Percentiles rank a stretch among this genome's conserved stretches.
Evolutionary conservation across 2,329 filamentous ascomycete genomes (phyloP).

Genomic region (Knoxdaviesia proteae): DNA sequence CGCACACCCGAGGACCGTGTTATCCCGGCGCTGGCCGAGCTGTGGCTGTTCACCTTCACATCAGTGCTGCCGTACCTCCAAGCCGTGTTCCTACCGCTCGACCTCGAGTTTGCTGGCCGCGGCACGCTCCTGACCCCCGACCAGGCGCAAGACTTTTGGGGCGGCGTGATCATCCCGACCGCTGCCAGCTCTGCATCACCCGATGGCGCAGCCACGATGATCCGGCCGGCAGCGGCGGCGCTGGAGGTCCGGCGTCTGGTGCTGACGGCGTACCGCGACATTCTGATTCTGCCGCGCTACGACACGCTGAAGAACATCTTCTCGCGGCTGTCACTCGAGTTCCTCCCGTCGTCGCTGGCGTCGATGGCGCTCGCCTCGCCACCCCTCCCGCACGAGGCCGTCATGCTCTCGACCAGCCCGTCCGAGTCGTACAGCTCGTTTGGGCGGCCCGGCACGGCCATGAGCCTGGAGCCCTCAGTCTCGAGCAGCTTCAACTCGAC

Average conservation of each 20-base stretch:
- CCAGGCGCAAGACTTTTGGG: constrained; percentile 82
- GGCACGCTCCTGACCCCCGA: constrained; percentile 59
- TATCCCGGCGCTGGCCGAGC: constrained; percentile 76
- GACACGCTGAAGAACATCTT: constrained; percentile 79
- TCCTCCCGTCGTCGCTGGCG: constrained; percentile 32
- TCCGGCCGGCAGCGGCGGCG: constrained; percentile 14
- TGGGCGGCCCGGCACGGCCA: constrained; percentile 49
- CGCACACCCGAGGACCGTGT: constrained; percentile 66
- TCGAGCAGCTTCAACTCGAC: constrained; percentile 57
- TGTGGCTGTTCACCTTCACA: constrained; percentile 88
- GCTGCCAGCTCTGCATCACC: constrained; percentile 12
- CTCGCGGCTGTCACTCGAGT: constrained; percentile 72
- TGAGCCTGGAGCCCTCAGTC: constrained; percentile 52
- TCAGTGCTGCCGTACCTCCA: constrained; percentile 84
- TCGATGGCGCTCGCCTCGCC: constrained; percentile 33
- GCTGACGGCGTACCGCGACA: constrained; percentile 71
- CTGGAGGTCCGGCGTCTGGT: constrained; percentile 70
- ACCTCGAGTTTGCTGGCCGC: constrained; percentile 76
- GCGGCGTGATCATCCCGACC: constrained; percentile 30
- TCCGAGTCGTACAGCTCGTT: constrained; percentile 23
- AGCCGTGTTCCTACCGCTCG: constrained; percentile 80
- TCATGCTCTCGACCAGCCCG: constrained; percentile 26
- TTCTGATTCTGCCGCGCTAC: constrained; percentile 71
- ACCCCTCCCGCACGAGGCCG: constrained; percentile 21
- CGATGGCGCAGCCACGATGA: constrained; percentile 22